These are phyloP conservation scores for Austroboletus rostrupii DNA, from an alignment of 1,284 basidiomycete species.

Conservation along the genomic window DNA sequence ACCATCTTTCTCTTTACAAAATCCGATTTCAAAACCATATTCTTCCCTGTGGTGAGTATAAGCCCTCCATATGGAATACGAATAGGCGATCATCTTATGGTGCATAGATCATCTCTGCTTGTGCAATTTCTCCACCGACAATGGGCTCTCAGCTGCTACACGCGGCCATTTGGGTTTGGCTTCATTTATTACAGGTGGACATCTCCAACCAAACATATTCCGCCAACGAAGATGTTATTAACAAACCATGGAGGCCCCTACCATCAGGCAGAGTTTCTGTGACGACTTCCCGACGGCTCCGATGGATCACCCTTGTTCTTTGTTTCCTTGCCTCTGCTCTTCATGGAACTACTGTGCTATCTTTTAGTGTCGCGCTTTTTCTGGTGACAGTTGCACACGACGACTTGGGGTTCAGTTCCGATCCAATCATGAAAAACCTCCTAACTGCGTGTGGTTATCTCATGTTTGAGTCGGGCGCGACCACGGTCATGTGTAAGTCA, in stretches of 20 bases:
- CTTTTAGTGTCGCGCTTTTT: slow-evolving; percentile 16
- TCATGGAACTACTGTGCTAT: slow-evolving; percentile 21
- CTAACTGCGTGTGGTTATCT: slow-evolving; percentile 29
- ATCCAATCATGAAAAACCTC: slow-evolving; percentile 29
- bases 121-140: slow-evolving; percentile 28
- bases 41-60: slow-evolving; percentile 34
- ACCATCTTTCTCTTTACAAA: slow-evolving; percentile 33
- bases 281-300: slow-evolving; percentile 19
- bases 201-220: slow-evolving; percentile 39
- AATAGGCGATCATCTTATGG: not conserved
- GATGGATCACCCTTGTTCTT: slow-evolving; percentile 27
- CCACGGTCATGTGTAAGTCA: slow-evolving; percentile 28
- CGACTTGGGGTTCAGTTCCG: slow-evolving; percentile 17
- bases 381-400: slow-evolving; percentile 26
- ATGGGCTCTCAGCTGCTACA: slow-evolving; percentile 7
- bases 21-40: slow-evolving; percentile 36
- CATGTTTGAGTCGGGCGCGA: slow-evolving; percentile 32
- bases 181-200: slow-evolving; percentile 38
- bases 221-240: slow-evolving; percentile 31
- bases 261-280: slow-evolving; percentile 30
- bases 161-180: slow-evolving; percentile 40
- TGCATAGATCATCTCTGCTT: slow-evolving; percentile 33
- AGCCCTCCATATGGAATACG: not conserved
- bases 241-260: slow-evolving; percentile 35
- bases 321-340: slow-evolving; percentile 25